Evolutionary conservation across 371 early-diverging fungal genomes (phyloP).

Genomic region (Apophysomyces trapeziformis): DNA sequence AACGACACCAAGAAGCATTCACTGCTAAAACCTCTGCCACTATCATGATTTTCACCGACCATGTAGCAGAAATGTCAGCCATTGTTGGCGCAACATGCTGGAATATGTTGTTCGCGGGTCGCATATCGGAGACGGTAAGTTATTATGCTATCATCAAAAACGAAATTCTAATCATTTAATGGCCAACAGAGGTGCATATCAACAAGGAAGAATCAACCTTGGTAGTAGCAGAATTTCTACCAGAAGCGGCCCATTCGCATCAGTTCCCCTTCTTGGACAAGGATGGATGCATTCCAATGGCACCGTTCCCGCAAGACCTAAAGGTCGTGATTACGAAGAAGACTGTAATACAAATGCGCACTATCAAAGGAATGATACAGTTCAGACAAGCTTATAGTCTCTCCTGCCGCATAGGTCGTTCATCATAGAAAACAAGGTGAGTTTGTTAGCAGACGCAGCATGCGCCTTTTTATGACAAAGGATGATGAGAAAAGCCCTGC

Average conservation of each 20-base stretch:
- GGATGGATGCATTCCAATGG: neutral
- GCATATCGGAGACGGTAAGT: neutral
- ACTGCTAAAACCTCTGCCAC: neutral
- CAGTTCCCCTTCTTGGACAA: neutral
- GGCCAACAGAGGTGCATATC: neutral
- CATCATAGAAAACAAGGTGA: too few relatives aligned
- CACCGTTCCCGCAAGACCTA: neutral
- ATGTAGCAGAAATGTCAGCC: neutral
- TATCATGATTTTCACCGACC: neutral
- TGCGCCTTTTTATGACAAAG: too few relatives aligned
- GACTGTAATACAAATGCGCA: too few relatives aligned
- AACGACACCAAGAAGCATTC: neutral
- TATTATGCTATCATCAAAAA: neutral
- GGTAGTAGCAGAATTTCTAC: neutral
- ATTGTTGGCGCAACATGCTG: neutral
- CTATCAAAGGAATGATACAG: too few relatives aligned
- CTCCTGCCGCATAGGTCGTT: too few relatives aligned
- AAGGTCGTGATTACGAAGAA: neutral
- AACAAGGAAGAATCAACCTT: neutral
- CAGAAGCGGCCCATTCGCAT: neutral
- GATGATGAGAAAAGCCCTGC: neutral
- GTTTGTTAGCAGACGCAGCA: too few relatives aligned
- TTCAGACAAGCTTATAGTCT: too few relatives aligned
- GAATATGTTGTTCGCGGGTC: neutral
- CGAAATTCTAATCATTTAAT: neutral